These are phyloP conservation scores for Ophiorrhiza pumila DNA, from an alignment of 257 asterid genomes.

Conservation along the genomic window DNA sequence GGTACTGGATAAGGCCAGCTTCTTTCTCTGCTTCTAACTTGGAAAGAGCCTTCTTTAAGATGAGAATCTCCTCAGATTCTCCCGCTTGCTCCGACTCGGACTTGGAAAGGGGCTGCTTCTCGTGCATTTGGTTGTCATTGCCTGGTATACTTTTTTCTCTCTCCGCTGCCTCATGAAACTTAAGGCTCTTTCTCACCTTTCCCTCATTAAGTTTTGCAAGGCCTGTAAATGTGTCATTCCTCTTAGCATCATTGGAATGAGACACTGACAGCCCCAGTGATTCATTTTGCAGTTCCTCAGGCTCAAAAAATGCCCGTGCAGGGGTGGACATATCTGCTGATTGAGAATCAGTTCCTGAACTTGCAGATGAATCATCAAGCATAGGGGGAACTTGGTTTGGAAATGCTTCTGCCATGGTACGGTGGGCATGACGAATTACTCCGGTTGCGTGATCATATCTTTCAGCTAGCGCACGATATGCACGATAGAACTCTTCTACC, in stretches of 20 bases:
- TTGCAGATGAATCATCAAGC: constrained; percentile 66
- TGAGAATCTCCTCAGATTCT: constrained; percentile 56
- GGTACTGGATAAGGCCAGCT: constrained; percentile 65
- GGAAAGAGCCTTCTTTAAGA: constrained; percentile 65
- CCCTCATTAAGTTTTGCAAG: constrained; percentile 37
- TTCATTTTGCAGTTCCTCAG: constrained; percentile 27
- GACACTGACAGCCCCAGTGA: constrained; percentile 16
- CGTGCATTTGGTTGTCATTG: constrained; percentile 25
- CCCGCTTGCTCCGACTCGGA: constrained; percentile 15
- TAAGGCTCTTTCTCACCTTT: constrained; percentile 71
- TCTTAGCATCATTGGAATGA: constrained; percentile 36
- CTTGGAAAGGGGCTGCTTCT: constrained; percentile 19
- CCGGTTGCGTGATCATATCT: constrained; percentile 98
- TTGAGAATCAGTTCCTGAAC: constrained; percentile 49
- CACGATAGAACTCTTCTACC: constrained; percentile 89
- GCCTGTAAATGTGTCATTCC: constrained; percentile 46
- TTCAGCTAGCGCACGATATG: constrained; percentile 96
- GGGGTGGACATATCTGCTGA: constrained; percentile 46
- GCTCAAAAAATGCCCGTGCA: constrained; percentile 33
- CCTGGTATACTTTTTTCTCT: constrained; percentile 29
- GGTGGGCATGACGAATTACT: constrained; percentile 92
- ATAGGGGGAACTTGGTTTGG: constrained; percentile 66
- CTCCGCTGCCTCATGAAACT: constrained; percentile 57
- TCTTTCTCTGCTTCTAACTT: constrained; percentile 88
- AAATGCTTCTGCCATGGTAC: constrained; percentile 82